These are phyloP conservation scores for Saccharomyces hybrid DNA, from an alignment of 1,139 yeast species.

Conservation along the genomic window DNA sequence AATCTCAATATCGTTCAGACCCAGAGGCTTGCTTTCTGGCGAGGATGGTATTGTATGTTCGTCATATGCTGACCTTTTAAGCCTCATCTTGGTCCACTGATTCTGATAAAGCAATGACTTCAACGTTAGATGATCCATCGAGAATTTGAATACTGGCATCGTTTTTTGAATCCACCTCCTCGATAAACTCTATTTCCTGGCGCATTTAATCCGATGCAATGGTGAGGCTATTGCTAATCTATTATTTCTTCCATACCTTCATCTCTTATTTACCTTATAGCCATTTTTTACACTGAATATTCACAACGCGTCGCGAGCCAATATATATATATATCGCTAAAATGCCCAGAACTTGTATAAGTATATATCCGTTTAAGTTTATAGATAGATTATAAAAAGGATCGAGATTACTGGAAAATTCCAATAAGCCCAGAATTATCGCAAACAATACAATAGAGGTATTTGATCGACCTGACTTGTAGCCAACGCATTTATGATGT, in stretches of 20 bases:
- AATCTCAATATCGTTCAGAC: background rate
- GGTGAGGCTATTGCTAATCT: background rate
- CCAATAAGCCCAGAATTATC: conserved; percentile 23
- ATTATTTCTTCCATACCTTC: background rate
- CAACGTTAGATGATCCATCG: background rate
- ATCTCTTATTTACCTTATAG: background rate
- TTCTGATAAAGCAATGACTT: background rate
- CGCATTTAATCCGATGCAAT: background rate
- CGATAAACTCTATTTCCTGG: conserved; percentile 1
- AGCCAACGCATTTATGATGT: conserved; percentile 17
- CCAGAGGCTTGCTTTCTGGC: background rate
- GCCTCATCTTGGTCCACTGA: background rate
- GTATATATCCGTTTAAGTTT: background rate
- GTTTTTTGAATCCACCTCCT: conserved; percentile 2
- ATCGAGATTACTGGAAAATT: conserved; percentile 6
- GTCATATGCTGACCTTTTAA: background rate
- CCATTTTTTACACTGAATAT: background rate
- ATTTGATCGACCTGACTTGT: background rate
- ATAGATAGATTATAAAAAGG: background rate
- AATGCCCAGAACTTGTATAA: background rate
- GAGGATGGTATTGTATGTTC: background rate
- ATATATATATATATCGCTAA: background rate
- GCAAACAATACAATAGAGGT: conserved; percentile 15
- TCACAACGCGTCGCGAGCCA: background rate
- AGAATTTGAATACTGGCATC: conserved; percentile 1